Percentiles rank a stretch among this genome's conserved stretches.
phyloP scores from a whole-genome alignment of 2,329 filamentous ascomycete genomes.

The Juglanconis sp. region DNA sequence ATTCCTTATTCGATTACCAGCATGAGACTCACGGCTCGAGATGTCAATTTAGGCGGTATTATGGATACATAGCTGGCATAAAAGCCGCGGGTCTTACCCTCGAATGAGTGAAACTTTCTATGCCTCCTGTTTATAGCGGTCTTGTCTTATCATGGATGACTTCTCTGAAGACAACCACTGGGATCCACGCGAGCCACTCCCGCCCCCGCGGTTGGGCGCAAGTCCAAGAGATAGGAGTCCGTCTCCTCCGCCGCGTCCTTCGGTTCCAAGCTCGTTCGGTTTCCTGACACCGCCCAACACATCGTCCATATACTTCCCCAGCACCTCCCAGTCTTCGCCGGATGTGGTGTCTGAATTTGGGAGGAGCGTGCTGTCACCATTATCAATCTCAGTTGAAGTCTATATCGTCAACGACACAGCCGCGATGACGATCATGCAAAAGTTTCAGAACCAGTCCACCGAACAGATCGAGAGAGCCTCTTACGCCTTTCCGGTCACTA shows the following conservation, averaged over 20 bases:
- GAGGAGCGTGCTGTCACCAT: slow-evolving; percentile 25
- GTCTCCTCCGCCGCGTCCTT: not conserved
- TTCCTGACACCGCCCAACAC: not conserved
- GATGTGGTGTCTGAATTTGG: slow-evolving; percentile 24
- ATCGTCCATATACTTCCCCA: not conserved
- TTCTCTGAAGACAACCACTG: no score
- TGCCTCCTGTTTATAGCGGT: no score
- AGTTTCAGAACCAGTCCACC: slow-evolving; percentile 25
- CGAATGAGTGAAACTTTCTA: no score
- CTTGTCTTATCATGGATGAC: no score
- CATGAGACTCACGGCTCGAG: no score
- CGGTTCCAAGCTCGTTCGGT: not conserved
- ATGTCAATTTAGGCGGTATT: no score
- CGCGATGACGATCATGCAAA: slow-evolving; percentile 23
- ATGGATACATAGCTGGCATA: no score
- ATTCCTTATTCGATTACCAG: no score
- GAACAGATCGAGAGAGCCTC: slow-evolving; percentile 22
- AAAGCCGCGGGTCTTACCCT: no score
- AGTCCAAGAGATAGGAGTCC: not conserved
- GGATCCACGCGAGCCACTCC: no score
- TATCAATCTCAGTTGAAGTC: slow-evolving; percentile 22
- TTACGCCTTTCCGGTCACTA: slow-evolving; percentile 26
- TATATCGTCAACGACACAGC: slow-evolving; percentile 26
- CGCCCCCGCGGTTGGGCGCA: no score
- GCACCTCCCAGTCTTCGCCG: slow-evolving; percentile 12